Evolutionary conservation across 208 protist species (phyloP), one percentile per base, ranked within the genome.

Genomic region (Wallacemonas sp.): DNA sequence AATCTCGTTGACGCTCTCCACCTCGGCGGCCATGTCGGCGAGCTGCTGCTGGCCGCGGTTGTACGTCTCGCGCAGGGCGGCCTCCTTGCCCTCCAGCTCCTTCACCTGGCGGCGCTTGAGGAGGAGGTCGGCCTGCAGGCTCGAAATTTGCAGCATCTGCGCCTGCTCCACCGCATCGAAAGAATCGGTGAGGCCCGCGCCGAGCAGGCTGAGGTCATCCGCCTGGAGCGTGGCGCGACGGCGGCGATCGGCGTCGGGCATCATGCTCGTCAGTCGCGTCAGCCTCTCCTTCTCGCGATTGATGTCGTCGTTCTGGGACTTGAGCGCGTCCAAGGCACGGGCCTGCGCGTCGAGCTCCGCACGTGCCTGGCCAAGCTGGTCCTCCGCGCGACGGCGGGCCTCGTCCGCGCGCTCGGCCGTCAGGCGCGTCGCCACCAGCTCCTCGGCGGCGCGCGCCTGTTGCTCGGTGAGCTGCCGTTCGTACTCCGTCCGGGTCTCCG

Each of bases 41-140:
- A 79, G n/a, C 48, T 77, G 31, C 54, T 68, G 57, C 38, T 81
- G 76, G 33, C 57, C 49, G 22, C 31, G 29, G 33, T 45, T 52
- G 41, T 77, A 64, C 12, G 48, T 38, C 38, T 70, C 36, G 3
- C 65, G 64, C 22, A 90, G 63, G 12, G 71, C 64, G 22, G 73
- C 67, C 57, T 90, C 72, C 29, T 64, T 57, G 8, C 44, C 42
- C 57, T 86, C 80, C 25, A 84, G 57, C 18, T 78, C 74, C 14
- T 76, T 74, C 14, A 76, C 74, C n/a, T 70, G 72, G 2, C 65
- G 73, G 1, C 82, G 77, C 11, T 50, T 74, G n/a, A 79, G 44
- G 39, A 84, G 42, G 10, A 88, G 73, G 45, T 88, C 82, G n/a
- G 67, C 75, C 55, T 88, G 82, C 12, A 88, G 62, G 59, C 76